Base-by-base conservation (phyloP, 2,329 filamentous ascomycete genomes). In the Colletotrichum godetiae region DNA sequence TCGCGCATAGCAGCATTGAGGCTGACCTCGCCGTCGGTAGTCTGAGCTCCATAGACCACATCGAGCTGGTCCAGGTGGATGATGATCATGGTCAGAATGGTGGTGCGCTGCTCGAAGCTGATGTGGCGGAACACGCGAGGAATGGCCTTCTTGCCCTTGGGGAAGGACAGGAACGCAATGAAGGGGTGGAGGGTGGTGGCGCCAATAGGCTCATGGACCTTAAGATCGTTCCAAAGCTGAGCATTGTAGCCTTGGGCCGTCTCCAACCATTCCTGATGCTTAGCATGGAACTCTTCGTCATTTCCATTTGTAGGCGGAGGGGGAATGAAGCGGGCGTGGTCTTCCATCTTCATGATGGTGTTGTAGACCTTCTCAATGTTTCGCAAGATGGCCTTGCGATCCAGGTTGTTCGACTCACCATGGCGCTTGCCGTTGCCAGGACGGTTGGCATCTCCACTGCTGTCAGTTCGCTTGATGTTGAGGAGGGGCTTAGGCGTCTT, bases 121-220 rank as follows among this genome's bases (percentile, higher is more conserved):
- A 98, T 94, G 79, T 98, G 95, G 56, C 95, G 93, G 89, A 98
- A 98, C 66, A 98, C 94, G 68, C 97, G 94, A 62, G 95, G 95
- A 74, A 99, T 95, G 1, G 94, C 94, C 86, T 97, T 98, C 86
- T 98, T 98, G 79, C 97, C 97, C 86, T 99, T 99, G 77, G 92
- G 91, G 79, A 97, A 97, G 5, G 95, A 97, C 59, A 99, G 87
- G 82, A 99, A 96, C 59, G 95, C 94, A 77, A 99, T 98, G 84
- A 99, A 99, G 0, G 97, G 97, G 81, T 99, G 97, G 22, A 92
- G 88, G 4, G 93, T 90, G 65, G 92, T 94, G 58, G 87, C 89
- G 33, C 90, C 93, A 77, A 98, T 97, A 1, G 95, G 95, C 80
- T 98, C 96, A 84, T 98, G 94, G 62, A 99, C 94, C 85, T 97